Conservation (phyloP, 768 basidiomycete species). For the Russula sp. region DNA sequence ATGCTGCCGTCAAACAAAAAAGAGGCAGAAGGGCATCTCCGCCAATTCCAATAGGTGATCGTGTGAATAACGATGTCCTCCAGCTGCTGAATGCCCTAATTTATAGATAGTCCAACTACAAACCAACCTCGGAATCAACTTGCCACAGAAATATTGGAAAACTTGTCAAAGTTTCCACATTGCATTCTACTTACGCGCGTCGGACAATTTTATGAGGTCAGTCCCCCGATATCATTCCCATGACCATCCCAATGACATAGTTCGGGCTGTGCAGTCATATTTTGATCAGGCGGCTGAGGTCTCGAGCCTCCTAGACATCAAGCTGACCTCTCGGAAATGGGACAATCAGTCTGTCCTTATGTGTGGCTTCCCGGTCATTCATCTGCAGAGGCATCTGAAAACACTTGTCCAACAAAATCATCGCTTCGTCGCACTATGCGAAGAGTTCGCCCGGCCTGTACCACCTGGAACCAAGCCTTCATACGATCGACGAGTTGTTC, state of each 20-base stretch:
- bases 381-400: constrained; percentile 86
- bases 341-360: constrained; percentile 66
- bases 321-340: constrained; percentile 76
- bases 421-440: constrained; percentile 88
- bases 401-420: constrained; percentile 77
- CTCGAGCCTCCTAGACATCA: constrained; percentile 74
- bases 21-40: not conserved
- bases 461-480: constrained; percentile 49
- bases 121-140: constrained; percentile 45
- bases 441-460: constrained; percentile 69
- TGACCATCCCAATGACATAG: not conserved
- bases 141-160: constrained; percentile 65
- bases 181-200: constrained; percentile 89
- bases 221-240: constrained; percentile 11
- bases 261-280: constrained; percentile 64
- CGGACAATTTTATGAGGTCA: constrained; percentile 93
- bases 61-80: not conserved
- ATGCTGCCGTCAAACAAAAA: not conserved
- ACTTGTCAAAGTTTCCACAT: constrained; percentile 76
- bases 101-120: constrained; percentile 9
- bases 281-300: constrained; percentile 87
- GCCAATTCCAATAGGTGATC: not conserved
- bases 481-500: constrained; percentile 78
- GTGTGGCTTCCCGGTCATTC: constrained; percentile 87
- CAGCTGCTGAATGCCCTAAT: not conserved